phyloP scores from a whole-genome alignment of 305 asterid species.

The Fraxinus ornus region DNA sequence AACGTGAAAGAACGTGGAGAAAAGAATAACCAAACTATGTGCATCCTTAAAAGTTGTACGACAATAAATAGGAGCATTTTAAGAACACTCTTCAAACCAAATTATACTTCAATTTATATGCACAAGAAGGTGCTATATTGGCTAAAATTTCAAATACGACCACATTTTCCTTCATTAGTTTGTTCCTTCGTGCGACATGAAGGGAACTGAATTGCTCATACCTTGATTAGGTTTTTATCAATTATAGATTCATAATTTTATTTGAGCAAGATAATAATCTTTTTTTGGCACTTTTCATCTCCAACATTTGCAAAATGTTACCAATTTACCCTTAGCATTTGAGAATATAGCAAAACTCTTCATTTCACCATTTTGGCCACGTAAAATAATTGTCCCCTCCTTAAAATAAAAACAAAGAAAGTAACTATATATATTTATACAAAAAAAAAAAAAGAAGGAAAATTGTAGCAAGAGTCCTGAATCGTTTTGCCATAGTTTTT shows the following conservation, averaged over 20 bases:
- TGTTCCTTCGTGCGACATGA: neutral
- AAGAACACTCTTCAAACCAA: neutral
- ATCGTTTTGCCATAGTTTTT: too few species aligned
- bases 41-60: neutral
- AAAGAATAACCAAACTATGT: neutral
- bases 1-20: neutral
- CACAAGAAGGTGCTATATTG: neutral
- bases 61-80: neutral
- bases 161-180: neutral
- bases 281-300: too few species aligned
- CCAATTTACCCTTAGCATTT: too few species aligned
- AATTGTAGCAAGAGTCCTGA: too few species aligned
- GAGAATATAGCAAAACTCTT: neutral
- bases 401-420: neutral
- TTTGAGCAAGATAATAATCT: too few species aligned
- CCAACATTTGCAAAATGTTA: too few species aligned
- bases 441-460: too few species aligned
- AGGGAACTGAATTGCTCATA: neutral
- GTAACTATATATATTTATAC: too few species aligned
- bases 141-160: neutral
- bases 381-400: neutral
- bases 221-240: neutral
- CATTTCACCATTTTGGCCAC: neutral
- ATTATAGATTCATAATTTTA: too few species aligned
- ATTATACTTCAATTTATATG: neutral